A percentile compares a stretch with the other conserved stretches of the same genome.
Evolutionary conservation across 768 basidiomycete genomes (phyloP).

Genomic region (Phanerochaete sordida): DNA sequence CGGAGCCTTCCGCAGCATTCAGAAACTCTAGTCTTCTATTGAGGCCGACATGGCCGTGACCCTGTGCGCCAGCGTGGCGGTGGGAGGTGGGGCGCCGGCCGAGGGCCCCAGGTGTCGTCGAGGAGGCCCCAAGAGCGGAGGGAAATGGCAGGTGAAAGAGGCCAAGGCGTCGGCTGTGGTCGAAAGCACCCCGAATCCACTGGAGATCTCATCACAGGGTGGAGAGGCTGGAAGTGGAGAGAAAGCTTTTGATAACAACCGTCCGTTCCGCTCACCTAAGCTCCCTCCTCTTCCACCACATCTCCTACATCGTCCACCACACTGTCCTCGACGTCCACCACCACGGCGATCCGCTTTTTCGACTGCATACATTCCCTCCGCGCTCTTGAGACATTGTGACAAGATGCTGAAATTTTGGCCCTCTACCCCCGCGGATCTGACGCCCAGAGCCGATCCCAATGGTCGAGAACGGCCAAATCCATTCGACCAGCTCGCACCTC

Average conservation of each 20-base stretch:
- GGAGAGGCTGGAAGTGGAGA: constrained; percentile 13
- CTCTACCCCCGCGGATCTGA: constrained; percentile 37
- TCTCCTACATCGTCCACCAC: background rate
- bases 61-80: background rate
- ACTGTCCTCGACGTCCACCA: constrained; percentile 6
- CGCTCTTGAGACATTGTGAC: constrained; percentile 12
- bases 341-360: constrained; percentile 11
- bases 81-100: background rate
- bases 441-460: constrained; percentile 47
- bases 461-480: constrained; percentile 52
- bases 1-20: background rate
- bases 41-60: constrained; percentile 3
- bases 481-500: constrained; percentile 46
- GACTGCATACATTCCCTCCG: background rate
- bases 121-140: background rate
- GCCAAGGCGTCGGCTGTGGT: constrained; percentile 1
- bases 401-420: constrained; percentile 74
- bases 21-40: background rate
- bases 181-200: constrained; percentile 1
- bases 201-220: constrained; percentile 10
- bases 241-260: constrained; percentile 6
- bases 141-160: background rate
- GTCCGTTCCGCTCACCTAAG: background rate
- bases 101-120: background rate
- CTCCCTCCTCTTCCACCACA: constrained; percentile 2